Evolutionary conservation across 2,329 filamentous ascomycete genomes (phyloP).

Genomic region (Sphaerostilbella broomeana): DNA sequence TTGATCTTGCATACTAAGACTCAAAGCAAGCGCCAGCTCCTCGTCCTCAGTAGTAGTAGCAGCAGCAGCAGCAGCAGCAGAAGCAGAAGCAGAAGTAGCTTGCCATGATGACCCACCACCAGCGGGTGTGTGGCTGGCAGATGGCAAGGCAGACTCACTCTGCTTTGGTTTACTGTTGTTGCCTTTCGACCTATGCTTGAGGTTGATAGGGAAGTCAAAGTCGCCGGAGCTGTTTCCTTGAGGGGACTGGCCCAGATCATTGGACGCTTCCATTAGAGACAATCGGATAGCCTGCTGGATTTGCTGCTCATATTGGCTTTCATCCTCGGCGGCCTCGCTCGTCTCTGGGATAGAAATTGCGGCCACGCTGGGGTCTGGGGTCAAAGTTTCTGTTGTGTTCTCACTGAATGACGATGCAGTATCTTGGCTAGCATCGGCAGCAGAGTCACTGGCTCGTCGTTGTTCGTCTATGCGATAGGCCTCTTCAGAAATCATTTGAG

Average conservation of each 20-base stretch:
- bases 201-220: slow-evolving; percentile 46
- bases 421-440: slow-evolving; percentile 40
- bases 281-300: slow-evolving; percentile 58
- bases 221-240: slow-evolving; percentile 40
- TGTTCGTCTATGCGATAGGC: slow-evolving; percentile 51
- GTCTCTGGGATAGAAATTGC: slow-evolving; percentile 22
- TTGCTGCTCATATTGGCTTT: slow-evolving; percentile 53
- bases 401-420: slow-evolving; percentile 36
- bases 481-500: slow-evolving; percentile 60
- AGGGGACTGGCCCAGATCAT: slow-evolving; percentile 41
- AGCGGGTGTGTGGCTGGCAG: slow-evolving; percentile 31
- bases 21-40: slow-evolving; percentile 54
- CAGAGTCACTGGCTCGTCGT: slow-evolving; percentile 46
- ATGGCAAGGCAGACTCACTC: slow-evolving; percentile 28
- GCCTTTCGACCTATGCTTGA: slow-evolving; percentile 41
- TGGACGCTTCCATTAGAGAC: slow-evolving; percentile 50
- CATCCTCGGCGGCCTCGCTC: slow-evolving; percentile 30
- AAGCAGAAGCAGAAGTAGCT: too few relatives aligned
- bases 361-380: slow-evolving; percentile 48
- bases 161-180: slow-evolving; percentile 35
- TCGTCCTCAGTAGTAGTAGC: slow-evolving; percentile 37
- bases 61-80: too few relatives aligned
- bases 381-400: slow-evolving; percentile 42
- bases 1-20: slow-evolving; percentile 52
- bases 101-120: slow-evolving; percentile 22